Conservation (phyloP, 176 grass and related monocot species). For the Poa pratensis region DNA sequence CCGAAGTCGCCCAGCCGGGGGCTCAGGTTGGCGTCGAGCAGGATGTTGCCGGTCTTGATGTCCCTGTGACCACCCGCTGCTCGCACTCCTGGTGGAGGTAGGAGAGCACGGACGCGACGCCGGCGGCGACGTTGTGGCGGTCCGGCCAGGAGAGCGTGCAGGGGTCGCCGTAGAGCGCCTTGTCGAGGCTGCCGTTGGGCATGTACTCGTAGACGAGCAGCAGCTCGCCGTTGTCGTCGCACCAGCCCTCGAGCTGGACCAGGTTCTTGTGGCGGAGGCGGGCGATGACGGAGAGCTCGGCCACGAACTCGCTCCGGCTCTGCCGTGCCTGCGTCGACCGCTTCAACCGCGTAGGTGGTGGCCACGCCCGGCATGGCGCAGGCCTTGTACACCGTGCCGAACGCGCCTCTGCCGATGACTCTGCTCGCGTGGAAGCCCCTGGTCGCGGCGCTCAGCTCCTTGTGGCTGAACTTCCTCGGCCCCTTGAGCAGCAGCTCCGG, state of each 20-base stretch:
- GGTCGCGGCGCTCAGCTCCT: constrained; percentile 71
- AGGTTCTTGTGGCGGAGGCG: constrained; percentile 91
- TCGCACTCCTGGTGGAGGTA: constrained; percentile 95
- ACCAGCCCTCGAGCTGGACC: constrained; percentile 87
- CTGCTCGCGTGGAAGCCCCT: constrained; percentile 9
- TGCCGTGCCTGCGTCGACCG: constrained; percentile 83
- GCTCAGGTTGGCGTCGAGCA: constrained; percentile 73
- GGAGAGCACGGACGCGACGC: constrained; percentile 72
- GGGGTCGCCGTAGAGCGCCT: constrained; percentile 66
- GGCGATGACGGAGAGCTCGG: constrained; percentile 82
- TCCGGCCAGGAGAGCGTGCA: constrained; percentile 66
- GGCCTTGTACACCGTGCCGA: no score
- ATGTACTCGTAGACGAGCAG: constrained; percentile 94
- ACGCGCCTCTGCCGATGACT: no score
- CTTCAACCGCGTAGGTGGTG: constrained; percentile 68
- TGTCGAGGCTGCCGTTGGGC: constrained; percentile 90
- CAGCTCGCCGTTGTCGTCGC: constrained; percentile 74
- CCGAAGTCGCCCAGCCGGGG: constrained; percentile 90
- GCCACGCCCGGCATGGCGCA: background rate
- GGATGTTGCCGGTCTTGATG: constrained; percentile 90
- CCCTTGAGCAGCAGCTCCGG: constrained; percentile 67
- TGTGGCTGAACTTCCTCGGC: constrained; percentile 87
- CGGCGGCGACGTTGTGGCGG: constrained; percentile 63
- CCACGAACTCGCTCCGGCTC: constrained; percentile 79
- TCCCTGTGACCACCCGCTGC: constrained; percentile 88